Base-by-base conservation (phyloP, 352 stramenopile species). In the Globisporangium rhizosaccharum region DNA sequence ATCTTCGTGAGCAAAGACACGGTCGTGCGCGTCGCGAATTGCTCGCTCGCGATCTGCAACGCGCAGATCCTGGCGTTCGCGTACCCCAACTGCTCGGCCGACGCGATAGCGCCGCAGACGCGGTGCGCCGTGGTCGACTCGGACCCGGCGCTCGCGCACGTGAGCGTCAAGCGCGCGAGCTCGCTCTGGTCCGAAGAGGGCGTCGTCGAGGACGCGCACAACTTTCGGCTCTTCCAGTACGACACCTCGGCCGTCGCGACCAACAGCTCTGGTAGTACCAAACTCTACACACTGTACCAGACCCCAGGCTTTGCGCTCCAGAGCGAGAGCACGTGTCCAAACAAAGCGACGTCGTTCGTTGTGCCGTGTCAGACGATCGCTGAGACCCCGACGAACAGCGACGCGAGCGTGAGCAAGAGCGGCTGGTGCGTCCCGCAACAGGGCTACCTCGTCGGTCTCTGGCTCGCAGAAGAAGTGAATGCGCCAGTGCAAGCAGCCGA, bases 261-360 rank as follows among this genome's bases (percentile, higher is more conserved):
- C 11, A 50, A 25, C 26, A 39, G 44, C 44, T 48, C 53, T 23
- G 23, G 23, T 23, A 23, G 4, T 12, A 39, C 30, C 30, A 36
- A 8, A 36, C 30, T 80, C 20, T 81, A 77, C 61, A 82, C 71
- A 23, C 82, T 87, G 51, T 74, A 79, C 57, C 74, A 87, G 53
- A 53, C 65, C 2, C 49, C 63, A n/a, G 53, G 44, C 8, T 36
- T 68, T 9, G 45, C 65, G 5, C 56, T 57, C 2, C 51, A 62
- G 28, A 65, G 62, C 53, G 45, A 51, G n/a, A 25, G 11, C 23
- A 59, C 51, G 45, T 87, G 76, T 25, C 68, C 76, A 6, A 26
- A 26, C 1, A 60, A 68, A 18, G 51, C 70, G 1, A 45, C 71
- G 2, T 70, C 68, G 33, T 87, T 85, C 62, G 71, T 76, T n/a